Conservation (phyloP, 192 early-diverging fungal genomes). For the Kickxella alabastrina region DNA sequence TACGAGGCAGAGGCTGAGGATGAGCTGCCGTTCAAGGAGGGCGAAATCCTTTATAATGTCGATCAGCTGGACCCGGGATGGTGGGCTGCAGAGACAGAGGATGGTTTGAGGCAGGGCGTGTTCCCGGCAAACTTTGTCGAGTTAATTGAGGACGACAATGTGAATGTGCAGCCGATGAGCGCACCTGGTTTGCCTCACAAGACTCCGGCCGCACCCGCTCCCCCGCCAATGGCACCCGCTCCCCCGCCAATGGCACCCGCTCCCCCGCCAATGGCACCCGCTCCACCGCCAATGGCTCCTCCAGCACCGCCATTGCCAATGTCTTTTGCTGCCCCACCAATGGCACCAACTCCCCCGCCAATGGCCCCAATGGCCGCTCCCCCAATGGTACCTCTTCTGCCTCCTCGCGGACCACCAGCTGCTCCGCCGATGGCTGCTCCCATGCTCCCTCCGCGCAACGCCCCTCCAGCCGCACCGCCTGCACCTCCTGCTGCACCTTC, state of each 20-base stretch:
- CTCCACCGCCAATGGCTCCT: constrained; percentile 7
- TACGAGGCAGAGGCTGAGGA: constrained; percentile 78
- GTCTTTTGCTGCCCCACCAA: background rate
- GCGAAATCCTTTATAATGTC: constrained; percentile 74
- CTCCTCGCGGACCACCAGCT: background rate
- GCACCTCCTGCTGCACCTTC: background rate
- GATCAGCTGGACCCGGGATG: constrained; percentile 85
- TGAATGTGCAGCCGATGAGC: constrained; percentile 2
- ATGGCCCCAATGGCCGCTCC: background rate
- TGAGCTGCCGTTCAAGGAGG: constrained; percentile 81
- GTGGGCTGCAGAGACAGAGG: constrained; percentile 82
- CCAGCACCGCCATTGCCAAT: constrained; percentile 4
- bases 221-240: constrained; percentile 4
- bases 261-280: constrained; percentile 1
- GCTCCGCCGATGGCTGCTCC: background rate
- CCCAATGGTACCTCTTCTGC: background rate
- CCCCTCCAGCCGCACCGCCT: no score
- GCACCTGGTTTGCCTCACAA: constrained; percentile 8
- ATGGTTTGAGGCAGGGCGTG: constrained; percentile 69
- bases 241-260: background rate
- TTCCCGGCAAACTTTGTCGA: constrained; percentile 79
- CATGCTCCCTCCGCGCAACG: background rate
- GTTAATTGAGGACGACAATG: constrained; percentile 45
- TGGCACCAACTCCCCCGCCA: constrained; percentile 2
- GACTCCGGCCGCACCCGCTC: constrained; percentile 6